Base-by-base conservation (phyloP, 352 stramenopile genomes). In the Globisporangium orthogonon region DNA sequence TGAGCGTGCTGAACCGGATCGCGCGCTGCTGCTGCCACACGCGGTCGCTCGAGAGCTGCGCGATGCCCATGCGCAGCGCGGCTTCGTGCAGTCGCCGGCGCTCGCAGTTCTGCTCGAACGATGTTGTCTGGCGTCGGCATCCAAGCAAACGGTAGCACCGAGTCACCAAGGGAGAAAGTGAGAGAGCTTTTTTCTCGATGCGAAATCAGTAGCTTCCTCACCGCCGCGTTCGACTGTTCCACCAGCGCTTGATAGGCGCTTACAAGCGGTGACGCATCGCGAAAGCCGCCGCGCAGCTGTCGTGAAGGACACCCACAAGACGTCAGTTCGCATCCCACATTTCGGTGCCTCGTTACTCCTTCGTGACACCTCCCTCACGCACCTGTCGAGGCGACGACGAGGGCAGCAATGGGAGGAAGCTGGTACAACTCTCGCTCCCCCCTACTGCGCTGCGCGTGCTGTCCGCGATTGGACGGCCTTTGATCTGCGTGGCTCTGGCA, bases 1-100 rank as follows among this genome's bases (percentile, higher is more conserved):
- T 85, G 35, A 91, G 64, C 2, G 76, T 82, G 45, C 84, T 69
- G 52, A 83, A 87, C 11, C 73, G 78, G 33, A 90, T 78, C 17
- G 80, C 52, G 23, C 73, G 56, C 52, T 82, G 82, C 48, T 91
- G 79, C 52, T 67, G 61, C 13, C 62, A 52, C 28, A 91, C 70
- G 31, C 74, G 73, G 28, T 82, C 69, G 14, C 70, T 56, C 2
- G 80, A 81, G 44, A 93, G 71, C 33, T 86, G 81, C n/a, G 70
- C 63, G 17, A 86, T 71, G 4, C 74, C 83, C n/a, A 85, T 66
- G 1, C 60, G 65, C 18, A 89, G 73, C 0, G 66, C 77, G 43
- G 74, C 63, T 30, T 72, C 43, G 29, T 82, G 62, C 40, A 77
- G 58, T n/a, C 66, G 56, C 14, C 76, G 58, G 15, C 63, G 58